Percentiles rank a stretch among this genome's conserved stretches.
phyloP scores from a whole-genome alignment of 768 basidiomycete genomes.

The Termitomyces sp. region DNA sequence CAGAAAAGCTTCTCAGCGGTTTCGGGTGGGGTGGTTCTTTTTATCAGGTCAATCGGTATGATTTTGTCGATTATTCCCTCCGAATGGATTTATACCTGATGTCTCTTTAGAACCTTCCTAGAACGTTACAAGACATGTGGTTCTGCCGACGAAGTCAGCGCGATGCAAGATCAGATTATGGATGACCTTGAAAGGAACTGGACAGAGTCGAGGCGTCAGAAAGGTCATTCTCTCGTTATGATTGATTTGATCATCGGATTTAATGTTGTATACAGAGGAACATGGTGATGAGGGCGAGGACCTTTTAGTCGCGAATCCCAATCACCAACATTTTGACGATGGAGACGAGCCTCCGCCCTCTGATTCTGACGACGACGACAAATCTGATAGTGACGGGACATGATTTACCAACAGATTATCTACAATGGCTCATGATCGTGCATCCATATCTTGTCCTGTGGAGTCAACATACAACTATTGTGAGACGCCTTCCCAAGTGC shows the following conservation, averaged over 20 bases:
- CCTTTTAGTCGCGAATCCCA: conserved; percentile 67
- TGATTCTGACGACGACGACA: conserved; percentile 18
- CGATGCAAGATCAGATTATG: conserved; percentile 66
- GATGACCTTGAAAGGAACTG: conserved; percentile 64
- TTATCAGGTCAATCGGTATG: conserved; percentile 78
- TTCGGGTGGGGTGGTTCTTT: conserved; percentile 95
- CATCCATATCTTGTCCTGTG: too few relatives aligned
- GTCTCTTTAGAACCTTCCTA: conserved; percentile 50
- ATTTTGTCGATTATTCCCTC: conserved; percentile 6
- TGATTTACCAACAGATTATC: neutral
- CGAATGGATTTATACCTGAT: neutral
- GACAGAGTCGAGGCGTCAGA: conserved; percentile 47
- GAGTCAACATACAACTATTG: too few relatives aligned
- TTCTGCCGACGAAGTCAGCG: conserved; percentile 52
- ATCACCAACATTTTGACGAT: conserved; percentile 35
- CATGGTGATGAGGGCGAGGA: conserved; percentile 43
- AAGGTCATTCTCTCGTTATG: conserved; percentile 32
- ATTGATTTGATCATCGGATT: neutral
- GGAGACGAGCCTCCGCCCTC: conserved; percentile 8
- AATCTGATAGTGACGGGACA: conserved; percentile 8
- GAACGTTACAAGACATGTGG: conserved; percentile 74
- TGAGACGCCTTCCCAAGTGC: too few relatives aligned
- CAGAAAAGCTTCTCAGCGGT: conserved; percentile 68
- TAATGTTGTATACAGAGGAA: conserved; percentile 17
- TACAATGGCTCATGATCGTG: neutral